Base-by-base conservation (phyloP, 192 early-diverging fungal species). In the Gorgonomyces haynaldii region DNA sequence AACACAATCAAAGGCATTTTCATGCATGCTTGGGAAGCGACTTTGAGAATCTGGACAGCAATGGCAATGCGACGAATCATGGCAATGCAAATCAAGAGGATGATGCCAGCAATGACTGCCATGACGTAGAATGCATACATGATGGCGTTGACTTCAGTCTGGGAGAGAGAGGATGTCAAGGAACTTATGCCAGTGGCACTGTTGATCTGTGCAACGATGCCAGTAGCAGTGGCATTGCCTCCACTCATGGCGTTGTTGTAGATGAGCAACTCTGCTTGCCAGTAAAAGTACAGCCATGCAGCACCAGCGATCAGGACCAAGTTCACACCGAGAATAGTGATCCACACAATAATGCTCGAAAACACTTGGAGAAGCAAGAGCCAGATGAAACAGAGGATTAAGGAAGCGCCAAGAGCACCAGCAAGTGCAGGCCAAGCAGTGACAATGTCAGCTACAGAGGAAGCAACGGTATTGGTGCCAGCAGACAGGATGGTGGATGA, bases 11-110 rank as follows among this genome's bases (percentile, higher is more conserved):
- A 37, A 2, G 71, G 71, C 68, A 75, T 74, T 12, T 52, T 59
- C 13, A 26, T 43, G 31, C 67, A 36, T 16, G 72, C 68, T 4
- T 23, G 23, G 1, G 54, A 31, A 2, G 75, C 53, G 29, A 73
- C 69, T 40, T 70, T 72, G 53, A 78, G 57, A 50, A 78, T 57
- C 26, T 56, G 42, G 15, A 67, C 53, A 0, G 75, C 75, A 34
- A 78, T 69, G 1, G 58, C 44, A 40, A 78, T 76, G 9, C 74
- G 61, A 13, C 65, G 64, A 22, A 44, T 20, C 61, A 74, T 30
- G 30, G 58, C 64, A 15, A 75, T 55, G 0, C 65, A 69, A 27
- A 78, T 38, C 4, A 74, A 15, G 22, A 69, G 29, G n/a, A 72
- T 23, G 13, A 72, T 37, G 1, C 56, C 32, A 3, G 53, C 60